A percentile compares a stretch with the other conserved stretches of the same genome.
Evolutionary conservation across 2,329 filamentous ascomycete genomes (phyloP).

Genomic region (Pestalotiopsis sp.): DNA sequence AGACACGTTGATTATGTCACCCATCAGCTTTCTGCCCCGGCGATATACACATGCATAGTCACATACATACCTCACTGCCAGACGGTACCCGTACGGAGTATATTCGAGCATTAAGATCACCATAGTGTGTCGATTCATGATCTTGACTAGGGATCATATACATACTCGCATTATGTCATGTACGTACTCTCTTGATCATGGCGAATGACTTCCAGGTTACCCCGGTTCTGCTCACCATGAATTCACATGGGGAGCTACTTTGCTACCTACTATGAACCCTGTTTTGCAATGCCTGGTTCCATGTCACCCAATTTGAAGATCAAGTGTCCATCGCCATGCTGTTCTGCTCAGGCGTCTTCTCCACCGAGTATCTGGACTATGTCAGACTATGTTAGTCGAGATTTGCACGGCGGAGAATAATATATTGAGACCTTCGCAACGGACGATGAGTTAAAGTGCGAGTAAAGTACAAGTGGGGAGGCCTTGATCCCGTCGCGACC

Average conservation of each 20-base stretch:
- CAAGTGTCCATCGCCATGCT: not conserved
- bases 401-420: not conserved
- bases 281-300: not conserved
- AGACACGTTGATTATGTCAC: not conserved
- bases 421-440: slow-evolving; percentile 7
- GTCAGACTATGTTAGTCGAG: not conserved
- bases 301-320: not conserved
- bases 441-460: not conserved
- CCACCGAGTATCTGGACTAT: not conserved
- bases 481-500: not conserved
- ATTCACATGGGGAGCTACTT: not conserved
- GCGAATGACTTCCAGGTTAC: not conserved
- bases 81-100: not conserved
- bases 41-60: too few species aligned
- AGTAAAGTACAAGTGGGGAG: not conserved
- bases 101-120: not conserved
- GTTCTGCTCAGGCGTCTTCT: not conserved
- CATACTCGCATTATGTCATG: not conserved
- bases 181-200: not conserved
- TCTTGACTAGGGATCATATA: not conserved
- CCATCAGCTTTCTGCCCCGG: too few species aligned
- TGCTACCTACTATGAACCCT: not conserved
- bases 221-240: not conserved
- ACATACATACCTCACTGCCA: too few species aligned
- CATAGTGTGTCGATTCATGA: not conserved